Evolutionary conservation across 2,329 filamentous ascomycete genomes (phyloP).

Genomic region (Phoma sp.): DNA sequence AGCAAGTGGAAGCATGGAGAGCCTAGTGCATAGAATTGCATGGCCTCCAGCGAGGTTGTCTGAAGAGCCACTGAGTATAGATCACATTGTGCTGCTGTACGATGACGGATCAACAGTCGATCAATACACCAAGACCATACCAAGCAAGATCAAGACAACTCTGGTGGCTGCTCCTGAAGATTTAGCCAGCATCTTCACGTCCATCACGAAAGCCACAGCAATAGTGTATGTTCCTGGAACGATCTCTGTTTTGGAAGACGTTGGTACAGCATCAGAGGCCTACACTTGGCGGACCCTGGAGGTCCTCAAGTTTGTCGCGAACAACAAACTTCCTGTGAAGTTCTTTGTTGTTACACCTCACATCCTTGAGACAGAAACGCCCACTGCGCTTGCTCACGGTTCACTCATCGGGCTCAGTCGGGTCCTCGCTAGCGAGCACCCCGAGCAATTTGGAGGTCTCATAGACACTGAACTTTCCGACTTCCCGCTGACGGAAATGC

Average conservation of each 20-base stretch:
- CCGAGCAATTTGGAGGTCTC: constrained; percentile 49
- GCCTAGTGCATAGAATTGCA: constrained; percentile 47
- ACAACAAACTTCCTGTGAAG: constrained; percentile 5
- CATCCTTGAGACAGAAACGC: constrained; percentile 24
- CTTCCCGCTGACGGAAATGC: constrained; percentile 47
- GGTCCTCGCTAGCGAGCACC: constrained; percentile 49
- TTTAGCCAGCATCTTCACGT: background rate
- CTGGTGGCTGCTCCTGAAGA: background rate
- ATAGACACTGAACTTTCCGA: constrained; percentile 16
- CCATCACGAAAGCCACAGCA: constrained; percentile 2
- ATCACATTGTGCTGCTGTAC: constrained; percentile 29
- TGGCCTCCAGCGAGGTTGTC: constrained; percentile 47
- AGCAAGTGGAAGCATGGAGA: constrained; percentile 30
- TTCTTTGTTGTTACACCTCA: constrained; percentile 38
- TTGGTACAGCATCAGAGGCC: constrained; percentile 8
- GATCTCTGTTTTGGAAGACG: constrained; percentile 22
- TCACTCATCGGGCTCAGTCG: constrained; percentile 46
- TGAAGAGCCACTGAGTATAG: constrained; percentile 35
- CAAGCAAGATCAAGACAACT: background rate
- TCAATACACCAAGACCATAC: constrained; percentile 9
- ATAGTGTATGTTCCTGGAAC: constrained; percentile 17
- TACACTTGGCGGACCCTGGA: constrained; percentile 18
- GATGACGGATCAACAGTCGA: constrained; percentile 4
- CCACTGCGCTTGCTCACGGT: constrained; percentile 40
- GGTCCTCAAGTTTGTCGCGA: constrained; percentile 8